These are phyloP conservation scores for Musa schizocarpa DNA, from an alignment of 176 grass and related monocot genomes.

Conservation along the genomic window DNA sequence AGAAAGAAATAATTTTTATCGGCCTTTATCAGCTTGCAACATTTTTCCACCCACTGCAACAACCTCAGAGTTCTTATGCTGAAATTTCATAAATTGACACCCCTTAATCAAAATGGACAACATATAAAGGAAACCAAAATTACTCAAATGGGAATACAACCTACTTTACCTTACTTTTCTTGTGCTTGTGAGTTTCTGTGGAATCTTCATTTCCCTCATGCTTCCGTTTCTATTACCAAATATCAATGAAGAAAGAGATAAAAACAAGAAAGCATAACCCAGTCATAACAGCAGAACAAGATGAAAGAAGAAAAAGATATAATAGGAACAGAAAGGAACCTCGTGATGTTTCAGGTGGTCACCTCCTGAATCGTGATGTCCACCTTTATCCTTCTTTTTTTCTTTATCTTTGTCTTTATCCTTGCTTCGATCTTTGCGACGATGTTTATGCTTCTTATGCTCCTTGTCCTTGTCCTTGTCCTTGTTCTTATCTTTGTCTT, in stretches of 20 bases:
- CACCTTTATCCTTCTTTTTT: conserved; percentile 85
- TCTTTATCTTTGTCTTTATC: conserved; percentile 75
- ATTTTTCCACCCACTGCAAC: too few relatives aligned
- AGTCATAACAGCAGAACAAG: too few relatives aligned
- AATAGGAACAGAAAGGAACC: conserved; percentile 20
- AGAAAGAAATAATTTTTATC: neutral
- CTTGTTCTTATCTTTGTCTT: conserved; percentile 69
- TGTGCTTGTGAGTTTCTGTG: conserved; percentile 51
- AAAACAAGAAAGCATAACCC: neutral
- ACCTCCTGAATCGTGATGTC: conserved; percentile 61
- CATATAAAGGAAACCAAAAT: neutral
- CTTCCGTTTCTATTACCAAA: conserved; percentile 47
- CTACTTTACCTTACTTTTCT: conserved; percentile 51
- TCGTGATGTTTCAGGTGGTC: conserved; percentile 78
- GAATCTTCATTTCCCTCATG: conserved; percentile 46
- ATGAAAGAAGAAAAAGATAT: neutral
- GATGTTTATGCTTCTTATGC: conserved; percentile 88
- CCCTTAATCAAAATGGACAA: neutral
- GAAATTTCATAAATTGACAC: neutral
- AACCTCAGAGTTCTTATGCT: neutral
- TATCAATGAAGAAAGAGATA: neutral
- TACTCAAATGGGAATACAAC: neutral
- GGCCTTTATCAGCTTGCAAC: neutral
- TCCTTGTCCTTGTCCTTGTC: conserved; percentile 68
- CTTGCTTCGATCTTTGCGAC: conserved; percentile 79